These are phyloP conservation scores for Candida odintsovae DNA, from an alignment of 805 yeast genomes.

Conservation along the genomic window DNA sequence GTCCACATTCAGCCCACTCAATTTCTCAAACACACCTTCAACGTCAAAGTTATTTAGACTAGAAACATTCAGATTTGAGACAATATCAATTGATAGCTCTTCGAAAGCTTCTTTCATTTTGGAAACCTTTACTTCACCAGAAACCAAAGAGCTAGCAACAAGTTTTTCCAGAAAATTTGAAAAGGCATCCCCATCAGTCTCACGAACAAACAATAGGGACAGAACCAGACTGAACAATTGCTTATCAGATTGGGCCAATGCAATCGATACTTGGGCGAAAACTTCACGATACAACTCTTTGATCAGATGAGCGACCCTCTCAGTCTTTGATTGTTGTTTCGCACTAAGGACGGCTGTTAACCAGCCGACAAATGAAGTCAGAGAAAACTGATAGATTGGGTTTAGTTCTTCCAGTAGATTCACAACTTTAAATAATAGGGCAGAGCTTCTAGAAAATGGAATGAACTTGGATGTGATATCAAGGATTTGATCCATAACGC, in stretches of 20 bases:
- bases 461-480: conserved; percentile 39
- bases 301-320: conserved; percentile 29
- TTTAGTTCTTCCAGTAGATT: conserved; percentile 37
- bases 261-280: conserved; percentile 39
- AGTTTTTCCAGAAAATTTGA: conserved; percentile 8
- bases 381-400: conserved; percentile 54
- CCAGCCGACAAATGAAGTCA: conserved; percentile 35
- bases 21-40: neutral
- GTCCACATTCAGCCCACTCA: neutral
- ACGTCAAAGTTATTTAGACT: neutral
- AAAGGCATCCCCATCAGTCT: conserved; percentile 14
- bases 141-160: conserved; percentile 1
- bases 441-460: conserved; percentile 51
- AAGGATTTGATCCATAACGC: conserved; percentile 51
- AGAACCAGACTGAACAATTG: conserved; percentile 35
- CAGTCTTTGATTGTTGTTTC: neutral
- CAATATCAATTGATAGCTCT: conserved; percentile 4
- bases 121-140: neutral
- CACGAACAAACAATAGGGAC: conserved; percentile 21
- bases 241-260: conserved; percentile 29
- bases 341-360: conserved; percentile 27
- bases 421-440: conserved; percentile 43
- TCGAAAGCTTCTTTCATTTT: conserved; percentile 10
- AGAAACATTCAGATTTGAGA: neutral
- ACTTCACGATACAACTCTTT: conserved; percentile 38